Evolutionary conservation across 345 rosid species (phyloP).

Genomic region (Gossypium sturtianum): DNA sequence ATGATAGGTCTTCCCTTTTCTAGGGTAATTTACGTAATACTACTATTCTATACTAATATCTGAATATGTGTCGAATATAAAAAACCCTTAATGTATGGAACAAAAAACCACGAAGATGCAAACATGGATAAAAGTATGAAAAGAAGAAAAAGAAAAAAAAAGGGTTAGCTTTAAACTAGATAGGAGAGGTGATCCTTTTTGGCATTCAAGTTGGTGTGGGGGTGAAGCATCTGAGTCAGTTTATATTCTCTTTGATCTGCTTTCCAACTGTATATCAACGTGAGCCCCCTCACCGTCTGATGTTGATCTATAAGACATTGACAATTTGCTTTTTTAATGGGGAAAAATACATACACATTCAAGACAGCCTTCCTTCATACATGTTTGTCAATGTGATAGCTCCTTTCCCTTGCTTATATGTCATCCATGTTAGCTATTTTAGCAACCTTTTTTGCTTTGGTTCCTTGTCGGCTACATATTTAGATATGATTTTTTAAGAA

Average conservation of each 20-base stretch:
- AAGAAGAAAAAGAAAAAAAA: no score
- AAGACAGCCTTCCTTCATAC: neutral
- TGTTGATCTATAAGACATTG: neutral
- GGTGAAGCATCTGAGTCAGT: neutral
- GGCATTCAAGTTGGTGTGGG: neutral
- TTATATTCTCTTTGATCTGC: slow-evolving; percentile 29
- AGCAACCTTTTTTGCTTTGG: no score
- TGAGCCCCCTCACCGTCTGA: no score
- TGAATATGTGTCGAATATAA: neutral
- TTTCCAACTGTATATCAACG: slow-evolving; percentile 34
- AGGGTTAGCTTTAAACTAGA: no score
- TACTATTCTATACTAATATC: neutral
- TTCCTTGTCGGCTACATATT: no score
- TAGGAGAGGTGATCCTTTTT: neutral
- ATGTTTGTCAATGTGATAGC: no score
- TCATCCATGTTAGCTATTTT: no score
- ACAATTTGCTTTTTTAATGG: neutral
- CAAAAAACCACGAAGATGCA: neutral
- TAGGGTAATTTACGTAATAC: neutral
- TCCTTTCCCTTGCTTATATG: no score
- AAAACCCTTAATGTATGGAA: neutral
- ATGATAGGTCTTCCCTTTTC: neutral
- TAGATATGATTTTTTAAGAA: no score
- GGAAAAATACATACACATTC: neutral
- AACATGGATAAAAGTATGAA: no score